Conservation (phyloP, 768 basidiomycete genomes). For the Astraeus odoratus region DNA sequence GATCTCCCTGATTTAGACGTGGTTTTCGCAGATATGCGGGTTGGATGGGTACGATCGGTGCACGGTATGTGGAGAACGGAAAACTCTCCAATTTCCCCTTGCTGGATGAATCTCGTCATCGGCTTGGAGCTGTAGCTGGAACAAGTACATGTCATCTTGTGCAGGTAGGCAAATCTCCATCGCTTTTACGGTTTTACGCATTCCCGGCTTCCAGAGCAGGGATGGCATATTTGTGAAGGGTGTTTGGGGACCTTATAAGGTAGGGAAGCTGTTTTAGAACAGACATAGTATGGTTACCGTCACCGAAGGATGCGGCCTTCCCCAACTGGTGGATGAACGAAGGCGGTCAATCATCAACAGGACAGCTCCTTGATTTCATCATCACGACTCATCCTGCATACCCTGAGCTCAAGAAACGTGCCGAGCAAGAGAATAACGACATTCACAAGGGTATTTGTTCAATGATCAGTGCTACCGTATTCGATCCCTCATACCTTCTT, state of each 20-base stretch:
- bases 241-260: constrained; percentile 89
- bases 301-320: constrained; percentile 71
- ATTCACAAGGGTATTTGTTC: constrained; percentile 46
- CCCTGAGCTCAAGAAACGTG: constrained; percentile 54
- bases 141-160: constrained; percentile 96
- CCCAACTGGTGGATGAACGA: constrained; percentile 99
- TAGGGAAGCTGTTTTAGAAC: constrained; percentile 17
- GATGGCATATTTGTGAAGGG: constrained; percentile 84
- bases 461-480: background rate
- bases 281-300: background rate
- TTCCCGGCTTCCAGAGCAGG: constrained; percentile 46
- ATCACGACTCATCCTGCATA: constrained; percentile 89
- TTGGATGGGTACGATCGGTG: constrained; percentile 94
- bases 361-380: constrained; percentile 91
- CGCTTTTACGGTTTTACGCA: background rate
- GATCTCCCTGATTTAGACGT: constrained; percentile 2
- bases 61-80: constrained; percentile 52
- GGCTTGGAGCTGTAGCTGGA: constrained; percentile 90
- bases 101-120: constrained; percentile 69
- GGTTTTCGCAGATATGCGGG: constrained; percentile 66
- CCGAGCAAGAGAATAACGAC: constrained; percentile 50
- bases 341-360: constrained; percentile 97
- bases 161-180: constrained; percentile 42
- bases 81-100: constrained; percentile 49
- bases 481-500: background rate